Evolutionary conservation across 2,329 filamentous ascomycete genomes (phyloP).

Genomic region (Arthroderma uncinatum): DNA sequence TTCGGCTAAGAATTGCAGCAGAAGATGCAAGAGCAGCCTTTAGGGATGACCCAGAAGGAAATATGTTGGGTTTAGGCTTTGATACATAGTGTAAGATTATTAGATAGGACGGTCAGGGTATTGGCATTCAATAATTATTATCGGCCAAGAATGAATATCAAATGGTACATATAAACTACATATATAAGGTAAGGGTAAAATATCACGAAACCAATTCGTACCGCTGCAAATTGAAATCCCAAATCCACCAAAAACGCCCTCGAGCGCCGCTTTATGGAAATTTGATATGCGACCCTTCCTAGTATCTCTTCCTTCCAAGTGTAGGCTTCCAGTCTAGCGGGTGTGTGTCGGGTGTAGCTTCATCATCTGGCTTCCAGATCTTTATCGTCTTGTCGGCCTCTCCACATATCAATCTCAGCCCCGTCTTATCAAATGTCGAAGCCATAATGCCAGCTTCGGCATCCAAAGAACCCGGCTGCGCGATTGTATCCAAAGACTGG

Average conservation of each 20-base stretch:
- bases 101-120: background rate
- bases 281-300: slow-evolving; percentile 15
- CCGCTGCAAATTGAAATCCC: background rate
- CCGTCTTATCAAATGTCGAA: slow-evolving; percentile 82
- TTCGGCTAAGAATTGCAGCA: slow-evolving; percentile 74
- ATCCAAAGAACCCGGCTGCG: slow-evolving; percentile 86
- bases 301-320: slow-evolving; percentile 65
- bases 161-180: background rate
- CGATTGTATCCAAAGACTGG: slow-evolving; percentile 79
- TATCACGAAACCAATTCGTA: background rate
- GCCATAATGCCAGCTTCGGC: slow-evolving; percentile 93
- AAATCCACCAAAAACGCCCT: slow-evolving; percentile 6
- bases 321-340: slow-evolving; percentile 87
- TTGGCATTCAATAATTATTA: background rate
- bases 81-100: slow-evolving; percentile 16
- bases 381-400: slow-evolving; percentile 98
- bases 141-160: background rate
- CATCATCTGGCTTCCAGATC: slow-evolving; percentile 90
- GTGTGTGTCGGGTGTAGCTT: slow-evolving; percentile 81
- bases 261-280: slow-evolving; percentile 10
- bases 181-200: background rate
- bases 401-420: slow-evolving; percentile 78
- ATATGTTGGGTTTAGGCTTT: slow-evolving; percentile 56
- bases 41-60: slow-evolving; percentile 77
- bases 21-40: slow-evolving; percentile 85